Conservation (phyloP, 2,329 filamentous ascomycete species). For the Rhinocladiella mackenziei region DNA sequence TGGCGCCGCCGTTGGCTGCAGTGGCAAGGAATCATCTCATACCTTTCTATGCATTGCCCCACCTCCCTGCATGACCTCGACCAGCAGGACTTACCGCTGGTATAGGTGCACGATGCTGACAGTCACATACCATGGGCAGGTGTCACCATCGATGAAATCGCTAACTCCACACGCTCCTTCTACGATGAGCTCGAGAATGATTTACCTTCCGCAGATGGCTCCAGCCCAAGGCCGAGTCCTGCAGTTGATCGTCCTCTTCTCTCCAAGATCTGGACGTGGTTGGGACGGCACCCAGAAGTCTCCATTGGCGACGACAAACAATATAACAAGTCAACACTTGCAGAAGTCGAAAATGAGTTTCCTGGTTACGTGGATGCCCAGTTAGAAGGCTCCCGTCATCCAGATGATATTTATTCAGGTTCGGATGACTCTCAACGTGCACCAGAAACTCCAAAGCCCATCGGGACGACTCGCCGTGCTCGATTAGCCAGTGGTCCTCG, state of each 20-base stretch:
- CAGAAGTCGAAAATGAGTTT: conserved; percentile 37
- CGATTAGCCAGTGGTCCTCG: conserved; percentile 23
- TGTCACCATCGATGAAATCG: conserved; percentile 31
- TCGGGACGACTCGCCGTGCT: neutral
- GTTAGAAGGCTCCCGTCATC: neutral
- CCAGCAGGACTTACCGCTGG: neutral
- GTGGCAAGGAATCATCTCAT: conserved; percentile 17
- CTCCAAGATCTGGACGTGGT: conserved; percentile 55
- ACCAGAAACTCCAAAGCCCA: neutral
- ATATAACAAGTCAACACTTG: conserved; percentile 40
- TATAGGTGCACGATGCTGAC: neutral
- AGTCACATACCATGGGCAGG: conserved; percentile 10
- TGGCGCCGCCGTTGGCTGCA: conserved; percentile 12
- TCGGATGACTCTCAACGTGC: conserved; percentile 2
- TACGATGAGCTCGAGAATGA: conserved; percentile 33
- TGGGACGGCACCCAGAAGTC: conserved; percentile 54
- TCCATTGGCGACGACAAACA: conserved; percentile 45
- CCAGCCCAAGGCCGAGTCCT: neutral
- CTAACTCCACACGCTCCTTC: conserved; percentile 36
- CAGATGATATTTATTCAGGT: neutral
- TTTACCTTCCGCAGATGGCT: neutral
- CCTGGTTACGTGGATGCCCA: conserved; percentile 14
- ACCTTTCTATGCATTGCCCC: conserved; percentile 17
- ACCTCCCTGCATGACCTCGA: neutral
- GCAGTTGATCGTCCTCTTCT: conserved; percentile 50